phyloP scores from a whole-genome alignment of 2,329 filamentous ascomycete species.

The Grosmannia serpens region DNA sequence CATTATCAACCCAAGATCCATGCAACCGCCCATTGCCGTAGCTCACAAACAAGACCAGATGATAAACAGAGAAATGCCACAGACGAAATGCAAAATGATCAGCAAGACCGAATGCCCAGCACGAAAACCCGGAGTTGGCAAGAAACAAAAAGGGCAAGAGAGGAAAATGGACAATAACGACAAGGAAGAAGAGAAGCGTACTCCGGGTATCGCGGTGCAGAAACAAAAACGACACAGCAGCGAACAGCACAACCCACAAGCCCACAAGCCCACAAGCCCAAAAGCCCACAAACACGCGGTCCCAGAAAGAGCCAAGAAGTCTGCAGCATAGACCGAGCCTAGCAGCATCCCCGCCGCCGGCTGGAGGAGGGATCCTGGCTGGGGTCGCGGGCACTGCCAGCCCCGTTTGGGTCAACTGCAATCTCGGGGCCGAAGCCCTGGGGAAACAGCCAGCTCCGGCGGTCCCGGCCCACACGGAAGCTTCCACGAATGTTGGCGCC shows the following conservation, averaged over 20 bases:
- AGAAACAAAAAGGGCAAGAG: neutral
- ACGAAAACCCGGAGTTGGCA: neutral
- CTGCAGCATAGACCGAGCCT: neutral
- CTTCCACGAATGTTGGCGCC: constrained; percentile 34
- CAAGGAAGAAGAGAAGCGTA: neutral
- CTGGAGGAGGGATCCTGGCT: neutral
- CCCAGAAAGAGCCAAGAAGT: neutral
- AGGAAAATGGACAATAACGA: neutral
- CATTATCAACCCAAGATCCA: neutral
- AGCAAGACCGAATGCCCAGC: neutral
- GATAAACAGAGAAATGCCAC: neutral
- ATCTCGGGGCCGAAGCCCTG: constrained; percentile 41
- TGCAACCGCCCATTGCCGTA: neutral
- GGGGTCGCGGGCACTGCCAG: neutral
- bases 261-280: no score
- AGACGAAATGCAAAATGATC: neutral
- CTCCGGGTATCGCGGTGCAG: neutral
- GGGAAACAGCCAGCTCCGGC: constrained; percentile 48
- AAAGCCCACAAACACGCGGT: no score
- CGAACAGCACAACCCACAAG: neutral
- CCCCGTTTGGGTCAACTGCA: constrained; percentile 31
- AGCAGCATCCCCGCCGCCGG: constrained; percentile 10
- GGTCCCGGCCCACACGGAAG: constrained; percentile 46
- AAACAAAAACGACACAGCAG: neutral
- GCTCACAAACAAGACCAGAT: neutral